phyloP scores from a whole-genome alignment of 495 filamentous ascomycete species.

The Penicillium waksmanii region DNA sequence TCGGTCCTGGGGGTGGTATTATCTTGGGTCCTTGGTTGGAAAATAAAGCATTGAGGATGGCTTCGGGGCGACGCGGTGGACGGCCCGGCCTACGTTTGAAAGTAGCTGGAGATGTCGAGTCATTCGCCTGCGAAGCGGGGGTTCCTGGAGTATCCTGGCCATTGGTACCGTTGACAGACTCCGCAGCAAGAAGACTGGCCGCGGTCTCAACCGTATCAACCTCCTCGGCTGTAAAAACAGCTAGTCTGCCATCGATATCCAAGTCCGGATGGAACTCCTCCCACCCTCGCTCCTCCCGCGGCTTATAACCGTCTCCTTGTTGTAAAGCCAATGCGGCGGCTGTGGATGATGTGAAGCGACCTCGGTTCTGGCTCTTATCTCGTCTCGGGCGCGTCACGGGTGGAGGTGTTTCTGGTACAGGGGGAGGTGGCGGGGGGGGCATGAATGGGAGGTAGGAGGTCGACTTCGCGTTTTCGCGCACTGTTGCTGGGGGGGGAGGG shows the following conservation, averaged over 20 bases:
- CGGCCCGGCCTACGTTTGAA: constrained; percentile 64
- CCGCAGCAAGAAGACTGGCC: constrained; percentile 29
- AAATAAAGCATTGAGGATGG: constrained; percentile 62
- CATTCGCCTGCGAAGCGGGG: constrained; percentile 21
- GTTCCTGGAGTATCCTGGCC: constrained; percentile 21
- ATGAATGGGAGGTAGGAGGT: constrained; percentile 23
- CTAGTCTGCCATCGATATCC: constrained; percentile 78
- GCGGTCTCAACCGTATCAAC: constrained; percentile 68
- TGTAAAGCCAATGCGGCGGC: constrained; percentile 82
- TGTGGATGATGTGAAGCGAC: constrained; percentile 75
- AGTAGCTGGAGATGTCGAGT: constrained; percentile 37
- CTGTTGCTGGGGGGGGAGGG: not conserved
- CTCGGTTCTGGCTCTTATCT: constrained; percentile 53
- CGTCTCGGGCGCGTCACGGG: constrained; percentile 52
- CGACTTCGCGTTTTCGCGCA: constrained; percentile 26
- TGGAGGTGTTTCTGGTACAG: constrained; percentile 47
- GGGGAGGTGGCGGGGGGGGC: constrained; percentile 41
- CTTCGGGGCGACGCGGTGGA: constrained; percentile 62
- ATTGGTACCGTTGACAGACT: constrained; percentile 33
- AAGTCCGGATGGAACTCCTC: constrained; percentile 96
- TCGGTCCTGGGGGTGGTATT: constrained; percentile 64
- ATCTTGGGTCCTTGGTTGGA: constrained; percentile 61
- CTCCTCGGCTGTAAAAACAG: constrained; percentile 78
- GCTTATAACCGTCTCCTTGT: constrained; percentile 94
- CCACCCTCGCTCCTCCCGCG: constrained; percentile 93